A percentile compares a stretch with the other conserved stretches of the same genome.
These are phyloP conservation scores for Penicillium sp. DNA, from an alignment of 2,329 filamentous ascomycete species.

Conservation along the genomic window DNA sequence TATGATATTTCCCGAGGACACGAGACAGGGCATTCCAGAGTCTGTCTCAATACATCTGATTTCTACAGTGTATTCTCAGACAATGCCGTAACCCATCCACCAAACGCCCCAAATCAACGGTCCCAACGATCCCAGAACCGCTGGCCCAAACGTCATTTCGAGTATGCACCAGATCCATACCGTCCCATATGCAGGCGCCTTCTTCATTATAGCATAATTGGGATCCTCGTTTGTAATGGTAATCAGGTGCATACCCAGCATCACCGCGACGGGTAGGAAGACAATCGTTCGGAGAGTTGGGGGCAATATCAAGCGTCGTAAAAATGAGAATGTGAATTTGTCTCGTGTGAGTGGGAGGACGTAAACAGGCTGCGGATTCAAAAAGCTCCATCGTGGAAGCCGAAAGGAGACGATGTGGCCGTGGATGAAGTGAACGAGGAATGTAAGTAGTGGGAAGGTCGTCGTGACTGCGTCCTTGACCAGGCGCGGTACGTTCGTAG, in stretches of 20 bases:
- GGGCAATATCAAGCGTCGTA: slow-evolving; percentile 34
- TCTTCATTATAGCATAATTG: slow-evolving; percentile 90
- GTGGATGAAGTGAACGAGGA: slow-evolving; percentile 47
- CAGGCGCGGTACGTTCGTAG: slow-evolving; percentile 32
- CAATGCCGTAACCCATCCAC: slow-evolving; percentile 55
- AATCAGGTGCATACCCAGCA: slow-evolving; percentile 74
- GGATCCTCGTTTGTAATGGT: slow-evolving; percentile 74
- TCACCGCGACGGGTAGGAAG: slow-evolving; percentile 34
- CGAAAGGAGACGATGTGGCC: slow-evolving; percentile 43
- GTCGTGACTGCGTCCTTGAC: slow-evolving; percentile 37
- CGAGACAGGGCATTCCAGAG: background rate
- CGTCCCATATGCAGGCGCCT: slow-evolving; percentile 81
- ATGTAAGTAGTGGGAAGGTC: slow-evolving; percentile 44
- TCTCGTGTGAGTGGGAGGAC: slow-evolving; percentile 28
- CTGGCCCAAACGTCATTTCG: slow-evolving; percentile 72
- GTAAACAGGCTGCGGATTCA: slow-evolving; percentile 15
- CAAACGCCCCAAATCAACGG: slow-evolving; percentile 53
- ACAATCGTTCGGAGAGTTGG: slow-evolving; percentile 33
- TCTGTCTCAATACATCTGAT: background rate
- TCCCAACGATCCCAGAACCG: slow-evolving; percentile 55
- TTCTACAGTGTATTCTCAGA: slow-evolving; percentile 18
- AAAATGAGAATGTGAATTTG: slow-evolving; percentile 27
- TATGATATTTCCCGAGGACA: background rate
- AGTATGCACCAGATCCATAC: slow-evolving; percentile 93
- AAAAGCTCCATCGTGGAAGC: slow-evolving; percentile 7